A percentile compares a stretch with the other conserved stretches of the same genome.
Evolutionary conservation across 345 rosid genomes (phyloP).

Genomic region (Dimocarpus longan): DNA sequence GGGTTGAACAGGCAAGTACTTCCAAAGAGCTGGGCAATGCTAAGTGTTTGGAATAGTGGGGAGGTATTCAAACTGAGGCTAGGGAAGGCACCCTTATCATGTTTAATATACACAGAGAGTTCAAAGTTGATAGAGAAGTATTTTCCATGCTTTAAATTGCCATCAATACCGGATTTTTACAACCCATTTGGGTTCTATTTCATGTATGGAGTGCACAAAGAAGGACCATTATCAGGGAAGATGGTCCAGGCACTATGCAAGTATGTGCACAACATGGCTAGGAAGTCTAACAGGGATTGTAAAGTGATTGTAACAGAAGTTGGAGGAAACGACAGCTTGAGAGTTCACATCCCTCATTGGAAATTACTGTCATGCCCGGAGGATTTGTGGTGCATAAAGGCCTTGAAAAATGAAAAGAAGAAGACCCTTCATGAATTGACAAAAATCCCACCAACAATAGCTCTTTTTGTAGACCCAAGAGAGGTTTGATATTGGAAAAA

Average conservation of each 20-base stretch:
- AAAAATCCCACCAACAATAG: slow-evolving; percentile 30
- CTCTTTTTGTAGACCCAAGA: slow-evolving; percentile 88
- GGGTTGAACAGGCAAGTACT: slow-evolving; percentile 21
- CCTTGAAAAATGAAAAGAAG: slow-evolving; percentile 44
- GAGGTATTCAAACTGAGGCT: slow-evolving; percentile 66
- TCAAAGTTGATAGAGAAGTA: slow-evolving; percentile 45
- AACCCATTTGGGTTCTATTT: slow-evolving; percentile 76
- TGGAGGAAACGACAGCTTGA: slow-evolving; percentile 40
- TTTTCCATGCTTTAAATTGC: slow-evolving; percentile 54
- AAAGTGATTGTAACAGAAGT: slow-evolving; percentile 69
- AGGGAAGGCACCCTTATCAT: slow-evolving; percentile 60
- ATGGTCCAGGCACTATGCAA: slow-evolving; percentile 57
- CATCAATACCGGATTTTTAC: slow-evolving; percentile 57
- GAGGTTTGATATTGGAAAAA: slow-evolving; percentile 46
- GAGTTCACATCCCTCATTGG: slow-evolving; percentile 68
- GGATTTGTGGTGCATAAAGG: slow-evolving; percentile 85
- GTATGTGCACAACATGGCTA: slow-evolving; percentile 69
- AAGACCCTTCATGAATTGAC: slow-evolving; percentile 33
- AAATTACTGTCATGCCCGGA: slow-evolving; percentile 73
- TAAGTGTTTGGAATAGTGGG: slow-evolving; percentile 84
- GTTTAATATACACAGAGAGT: slow-evolving; percentile 49
- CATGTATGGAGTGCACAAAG: slow-evolving; percentile 64
- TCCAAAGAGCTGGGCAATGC: slow-evolving; percentile 68
- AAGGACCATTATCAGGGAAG: slow-evolving; percentile 61
- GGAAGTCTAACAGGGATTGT: slow-evolving; percentile 42